Evolutionary conservation across 2,329 filamentous ascomycete species (phyloP).

Genomic region (Cladosporium sp.): DNA sequence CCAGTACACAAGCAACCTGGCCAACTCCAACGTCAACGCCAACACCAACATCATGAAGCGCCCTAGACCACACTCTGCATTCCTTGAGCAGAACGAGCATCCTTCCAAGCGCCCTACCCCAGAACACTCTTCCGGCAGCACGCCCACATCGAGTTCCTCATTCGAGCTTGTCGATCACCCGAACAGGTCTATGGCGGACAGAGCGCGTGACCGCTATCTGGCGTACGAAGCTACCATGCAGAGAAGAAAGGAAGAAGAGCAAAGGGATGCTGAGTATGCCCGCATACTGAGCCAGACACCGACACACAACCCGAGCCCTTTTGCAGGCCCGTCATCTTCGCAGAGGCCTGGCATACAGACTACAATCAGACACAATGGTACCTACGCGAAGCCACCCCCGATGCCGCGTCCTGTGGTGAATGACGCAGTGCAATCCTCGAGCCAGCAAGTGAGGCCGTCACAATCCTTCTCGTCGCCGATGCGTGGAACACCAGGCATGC

Average conservation of each 20-base stretch:
- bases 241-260: constrained; percentile 24
- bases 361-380: constrained; percentile 34
- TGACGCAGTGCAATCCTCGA: neutral
- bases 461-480: neutral
- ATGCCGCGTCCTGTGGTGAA: constrained; percentile 16
- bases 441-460: neutral
- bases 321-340: constrained; percentile 28
- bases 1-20: neutral
- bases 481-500: neutral
- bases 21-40: neutral
- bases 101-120: constrained; percentile 35
- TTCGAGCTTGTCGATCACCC: constrained; percentile 27
- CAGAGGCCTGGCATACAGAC: constrained; percentile 32
- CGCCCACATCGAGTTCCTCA: constrained; percentile 31
- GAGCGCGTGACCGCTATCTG: constrained; percentile 23
- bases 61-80: constrained; percentile 2
- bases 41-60: constrained; percentile 8
- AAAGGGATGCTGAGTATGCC: constrained; percentile 33
- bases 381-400: constrained; percentile 29
- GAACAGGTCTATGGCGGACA: constrained; percentile 8
- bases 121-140: constrained; percentile 31
- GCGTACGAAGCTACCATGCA: constrained; percentile 22
- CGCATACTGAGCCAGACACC: constrained; percentile 31
- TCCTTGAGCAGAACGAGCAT: constrained; percentile 26
- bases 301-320: constrained; percentile 12